Conservation (phyloP, 2,329 filamentous ascomycete genomes). For the Penicillium corylophilum region DNA sequence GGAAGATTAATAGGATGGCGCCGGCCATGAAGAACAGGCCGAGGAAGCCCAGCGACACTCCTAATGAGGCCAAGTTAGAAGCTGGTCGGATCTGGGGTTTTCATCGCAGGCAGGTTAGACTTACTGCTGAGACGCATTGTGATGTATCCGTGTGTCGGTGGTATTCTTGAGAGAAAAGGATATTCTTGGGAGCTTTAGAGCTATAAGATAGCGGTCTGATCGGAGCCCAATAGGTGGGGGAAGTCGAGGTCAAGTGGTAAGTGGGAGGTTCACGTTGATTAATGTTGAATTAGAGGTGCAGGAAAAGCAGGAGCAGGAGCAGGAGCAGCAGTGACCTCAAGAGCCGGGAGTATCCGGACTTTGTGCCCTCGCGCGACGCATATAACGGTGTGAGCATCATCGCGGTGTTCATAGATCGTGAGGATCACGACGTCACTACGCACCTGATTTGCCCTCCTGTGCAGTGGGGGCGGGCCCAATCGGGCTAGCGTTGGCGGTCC, state of each 20-base stretch:
- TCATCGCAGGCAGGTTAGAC: conserved; percentile 1
- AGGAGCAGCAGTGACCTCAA: conserved; percentile 2
- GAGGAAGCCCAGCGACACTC: conserved; percentile 54
- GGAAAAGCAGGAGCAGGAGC: conserved; percentile 1
- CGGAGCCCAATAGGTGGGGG: conserved; percentile 9
- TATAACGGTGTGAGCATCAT: conserved; percentile 25
- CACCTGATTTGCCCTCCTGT: conserved; percentile 21
- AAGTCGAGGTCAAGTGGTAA: background rate
- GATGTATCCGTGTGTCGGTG: background rate
- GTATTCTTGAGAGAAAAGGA: background rate
- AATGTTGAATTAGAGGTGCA: background rate
- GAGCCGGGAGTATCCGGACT: conserved; percentile 22
- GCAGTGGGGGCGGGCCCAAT: conserved; percentile 25
- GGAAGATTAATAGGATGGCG: conserved; percentile 63
- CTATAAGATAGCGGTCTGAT: conserved; percentile 4
- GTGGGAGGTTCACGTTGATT: background rate
- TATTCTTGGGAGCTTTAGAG: background rate
- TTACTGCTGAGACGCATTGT: conserved; percentile 36
- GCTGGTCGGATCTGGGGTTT: background rate
- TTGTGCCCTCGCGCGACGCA: conserved; percentile 10
- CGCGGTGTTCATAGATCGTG: conserved; percentile 13
- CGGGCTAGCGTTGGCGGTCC: conserved; percentile 19
- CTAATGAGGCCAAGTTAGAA: conserved; percentile 36
- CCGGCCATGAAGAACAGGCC: conserved; percentile 63
- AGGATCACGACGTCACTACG: conserved; percentile 37